Conservation (phyloP, 2,329 filamentous ascomycete genomes). For the Arthrobotrys sphaeroides region DNA sequence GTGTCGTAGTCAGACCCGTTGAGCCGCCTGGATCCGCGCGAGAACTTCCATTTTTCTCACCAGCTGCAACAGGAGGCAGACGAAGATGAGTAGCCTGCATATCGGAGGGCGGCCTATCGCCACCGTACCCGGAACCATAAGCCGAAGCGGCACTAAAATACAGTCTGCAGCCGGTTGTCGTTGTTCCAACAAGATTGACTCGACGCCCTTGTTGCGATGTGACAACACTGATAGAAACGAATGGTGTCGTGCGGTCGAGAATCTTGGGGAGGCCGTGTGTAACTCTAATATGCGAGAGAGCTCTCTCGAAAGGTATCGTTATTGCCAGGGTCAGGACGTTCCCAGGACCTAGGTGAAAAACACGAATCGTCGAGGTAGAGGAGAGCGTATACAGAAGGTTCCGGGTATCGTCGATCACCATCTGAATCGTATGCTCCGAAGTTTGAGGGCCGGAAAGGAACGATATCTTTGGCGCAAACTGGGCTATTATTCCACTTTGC, state of each 20-base stretch:
- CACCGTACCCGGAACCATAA: constrained; percentile 55
- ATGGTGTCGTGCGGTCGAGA: constrained; percentile 74
- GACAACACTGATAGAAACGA: constrained; percentile 88
- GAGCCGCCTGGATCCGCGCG: constrained; percentile 56
- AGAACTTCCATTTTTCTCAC: constrained; percentile 56
- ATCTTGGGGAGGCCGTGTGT: constrained; percentile 79
- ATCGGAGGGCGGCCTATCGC: constrained; percentile 74
- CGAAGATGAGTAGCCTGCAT: constrained; percentile 99
- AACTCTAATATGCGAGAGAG: constrained; percentile 79
- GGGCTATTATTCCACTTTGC: constrained; percentile 72
- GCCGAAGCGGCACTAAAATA: constrained; percentile 77
- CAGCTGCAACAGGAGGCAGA: constrained; percentile 75
- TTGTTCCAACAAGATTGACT: constrained; percentile 88
- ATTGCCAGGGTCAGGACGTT: constrained; percentile 67
- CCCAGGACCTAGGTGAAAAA: constrained; percentile 81
- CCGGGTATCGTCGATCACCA: constrained; percentile 87
- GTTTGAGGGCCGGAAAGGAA: constrained; percentile 65
- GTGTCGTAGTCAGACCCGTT: constrained; percentile 60
- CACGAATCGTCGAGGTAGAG: constrained; percentile 84
- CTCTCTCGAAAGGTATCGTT: constrained; percentile 66
- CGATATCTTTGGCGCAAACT: constrained; percentile 66
- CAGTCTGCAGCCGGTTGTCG: constrained; percentile 86
- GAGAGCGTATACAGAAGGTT: constrained; percentile 92
- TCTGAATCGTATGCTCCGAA: constrained; percentile 75
- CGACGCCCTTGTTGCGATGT: constrained; percentile 80